Conservation (phyloP, 164 flowering plant species). For the Kingdonia uniflora region DNA sequence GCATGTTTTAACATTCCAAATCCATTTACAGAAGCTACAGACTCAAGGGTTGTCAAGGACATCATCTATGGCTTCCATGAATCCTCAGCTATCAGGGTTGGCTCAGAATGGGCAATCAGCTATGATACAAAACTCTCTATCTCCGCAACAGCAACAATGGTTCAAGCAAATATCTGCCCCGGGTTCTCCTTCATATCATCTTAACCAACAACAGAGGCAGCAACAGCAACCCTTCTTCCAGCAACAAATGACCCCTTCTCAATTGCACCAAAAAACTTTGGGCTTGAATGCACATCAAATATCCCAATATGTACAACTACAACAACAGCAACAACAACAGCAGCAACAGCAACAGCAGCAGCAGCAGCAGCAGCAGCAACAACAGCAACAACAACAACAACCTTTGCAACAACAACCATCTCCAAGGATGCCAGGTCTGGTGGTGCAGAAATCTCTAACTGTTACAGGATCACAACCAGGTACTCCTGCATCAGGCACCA, state of each 20-base stretch:
- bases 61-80: slow-evolving; percentile 60
- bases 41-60: slow-evolving; percentile 54
- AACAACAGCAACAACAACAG: slow-evolving; percentile 23
- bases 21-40: slow-evolving; percentile 35
- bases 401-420: slow-evolving; percentile 40
- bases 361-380: slow-evolving; percentile 37
- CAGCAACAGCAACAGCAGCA: slow-evolving; percentile 30
- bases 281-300: slow-evolving; percentile 52
- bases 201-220: slow-evolving; percentile 59
- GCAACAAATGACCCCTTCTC: slow-evolving; percentile 65
- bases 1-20: slow-evolving; percentile 5
- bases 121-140: slow-evolving; percentile 57
- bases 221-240: slow-evolving; percentile 39
- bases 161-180: slow-evolving; percentile 64
- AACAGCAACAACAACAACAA: slow-evolving; percentile 31
- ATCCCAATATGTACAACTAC: slow-evolving; percentile 24
- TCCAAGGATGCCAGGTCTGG: slow-evolving; percentile 50
- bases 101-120: slow-evolving; percentile 65
- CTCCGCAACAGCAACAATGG: slow-evolving; percentile 68
- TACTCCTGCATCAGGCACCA: slow-evolving; percentile 80
- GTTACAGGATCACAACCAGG: slow-evolving; percentile 89
- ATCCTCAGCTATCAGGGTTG: slow-evolving; percentile 59
- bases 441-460: slow-evolving; percentile 73
- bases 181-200: slow-evolving; percentile 62
- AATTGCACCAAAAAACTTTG: slow-evolving; percentile 46